Evolutionary conservation across 345 rosid genomes (phyloP).

Genomic region (Eucalyptus coolabah): DNA sequence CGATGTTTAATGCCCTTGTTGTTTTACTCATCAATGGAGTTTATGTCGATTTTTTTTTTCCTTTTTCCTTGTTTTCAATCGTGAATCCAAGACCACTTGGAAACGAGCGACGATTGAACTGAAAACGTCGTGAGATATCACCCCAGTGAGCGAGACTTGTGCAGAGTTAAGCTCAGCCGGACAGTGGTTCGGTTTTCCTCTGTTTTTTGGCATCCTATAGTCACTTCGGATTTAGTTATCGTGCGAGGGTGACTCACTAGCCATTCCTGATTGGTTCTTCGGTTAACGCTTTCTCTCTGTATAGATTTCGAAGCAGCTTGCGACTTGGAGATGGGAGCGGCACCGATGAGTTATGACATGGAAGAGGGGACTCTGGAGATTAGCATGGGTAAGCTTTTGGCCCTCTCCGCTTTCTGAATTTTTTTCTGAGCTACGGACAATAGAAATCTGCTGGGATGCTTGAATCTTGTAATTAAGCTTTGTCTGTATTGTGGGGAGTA

Average conservation of each 20-base stretch:
- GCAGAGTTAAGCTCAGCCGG: not conserved
- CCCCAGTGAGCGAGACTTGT: rapidly evolving
- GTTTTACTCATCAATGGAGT: too few relatives aligned
- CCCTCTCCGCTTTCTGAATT: rapidly evolving
- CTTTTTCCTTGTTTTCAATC: too few relatives aligned
- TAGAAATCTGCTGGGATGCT: not conserved
- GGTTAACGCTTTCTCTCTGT: too few relatives aligned
- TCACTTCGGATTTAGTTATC: not conserved
- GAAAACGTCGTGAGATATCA: too few relatives aligned
- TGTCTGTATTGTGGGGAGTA: not conserved
- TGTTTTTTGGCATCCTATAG: not conserved
- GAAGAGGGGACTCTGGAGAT: too few relatives aligned
- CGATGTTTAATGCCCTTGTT: too few relatives aligned
- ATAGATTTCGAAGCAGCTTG: rapidly evolving
- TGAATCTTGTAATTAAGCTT: not conserved
- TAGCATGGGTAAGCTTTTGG: too few relatives aligned
- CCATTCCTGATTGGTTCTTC: not conserved
- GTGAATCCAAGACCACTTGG: too few relatives aligned
- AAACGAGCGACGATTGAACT: too few relatives aligned
- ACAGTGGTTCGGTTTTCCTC: not conserved
- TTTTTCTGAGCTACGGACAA: rapidly evolving
- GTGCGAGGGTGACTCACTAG: not conserved
- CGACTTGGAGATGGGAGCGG: too few relatives aligned
- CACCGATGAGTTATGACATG: too few relatives aligned
- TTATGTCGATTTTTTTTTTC: too few relatives aligned